phyloP scores from a whole-genome alignment of 2,329 filamentous ascomycete genomes.

The Neonectria coccinea region DNA sequence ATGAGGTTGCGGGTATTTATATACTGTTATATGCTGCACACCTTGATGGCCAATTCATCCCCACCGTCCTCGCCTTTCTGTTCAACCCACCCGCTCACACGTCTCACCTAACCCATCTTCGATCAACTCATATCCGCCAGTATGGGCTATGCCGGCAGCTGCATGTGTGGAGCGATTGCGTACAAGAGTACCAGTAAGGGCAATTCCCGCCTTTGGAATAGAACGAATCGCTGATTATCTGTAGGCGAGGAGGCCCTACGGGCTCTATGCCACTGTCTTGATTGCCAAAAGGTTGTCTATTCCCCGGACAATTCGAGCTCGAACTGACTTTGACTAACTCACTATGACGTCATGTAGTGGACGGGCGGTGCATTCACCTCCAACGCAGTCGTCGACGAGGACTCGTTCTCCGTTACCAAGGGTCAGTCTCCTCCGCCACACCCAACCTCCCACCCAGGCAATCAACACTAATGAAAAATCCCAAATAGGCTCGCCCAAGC shows the following conservation, averaged over 20 bases:
- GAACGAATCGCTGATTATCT: conserved; percentile 3
- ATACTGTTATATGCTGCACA: background rate
- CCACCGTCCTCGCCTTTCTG: background rate
- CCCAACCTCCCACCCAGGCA: too few species aligned
- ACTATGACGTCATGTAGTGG: conserved; percentile 49
- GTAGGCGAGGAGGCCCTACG: conserved; percentile 56
- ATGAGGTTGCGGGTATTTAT: background rate
- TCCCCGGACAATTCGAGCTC: too few species aligned
- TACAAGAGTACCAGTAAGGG: conserved; percentile 51
- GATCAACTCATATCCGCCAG: conserved; percentile 2
- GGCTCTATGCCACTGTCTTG: conserved; percentile 64
- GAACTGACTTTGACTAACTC: background rate
- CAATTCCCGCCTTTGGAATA: background rate
- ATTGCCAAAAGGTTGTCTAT: conserved; percentile 66
- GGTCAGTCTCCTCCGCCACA: conserved; percentile 47
- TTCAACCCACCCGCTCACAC: background rate
- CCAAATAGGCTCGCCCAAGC: conserved; percentile 56
- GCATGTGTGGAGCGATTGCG: conserved; percentile 52
- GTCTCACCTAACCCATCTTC: background rate
- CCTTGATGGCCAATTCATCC: conserved; percentile 6
- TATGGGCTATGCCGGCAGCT: conserved; percentile 49
- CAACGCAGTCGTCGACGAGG: conserved; percentile 62
- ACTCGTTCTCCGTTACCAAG: conserved; percentile 61
- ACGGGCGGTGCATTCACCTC: conserved; percentile 66
- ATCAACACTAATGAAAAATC: background rate